A percentile compares a stretch with the other conserved stretches of the same genome.
These are phyloP conservation scores for Albophoma yamanashiensis DNA, from an alignment of 2,329 filamentous ascomycete genomes.

Conservation along the genomic window DNA sequence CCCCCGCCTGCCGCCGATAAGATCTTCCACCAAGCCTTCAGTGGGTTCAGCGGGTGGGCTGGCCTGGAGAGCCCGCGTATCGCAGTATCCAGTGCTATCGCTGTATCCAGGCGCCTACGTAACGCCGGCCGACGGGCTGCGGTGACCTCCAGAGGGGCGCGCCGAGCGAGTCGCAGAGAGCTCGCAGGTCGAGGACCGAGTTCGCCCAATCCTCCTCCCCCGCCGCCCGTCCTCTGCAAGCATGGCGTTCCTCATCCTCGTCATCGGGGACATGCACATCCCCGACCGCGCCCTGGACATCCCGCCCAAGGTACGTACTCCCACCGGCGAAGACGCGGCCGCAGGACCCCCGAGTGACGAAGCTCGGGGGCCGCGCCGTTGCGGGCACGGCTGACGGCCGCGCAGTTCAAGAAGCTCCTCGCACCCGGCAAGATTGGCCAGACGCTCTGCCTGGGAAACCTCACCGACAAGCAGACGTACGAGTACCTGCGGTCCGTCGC, in stretches of 20 bases:
- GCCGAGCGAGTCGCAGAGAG: neutral
- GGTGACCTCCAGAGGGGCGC: neutral
- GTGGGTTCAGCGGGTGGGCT: neutral
- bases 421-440: constrained; percentile 76
- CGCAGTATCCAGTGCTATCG: constrained; percentile 9
- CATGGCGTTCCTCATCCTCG: constrained; percentile 83
- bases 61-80: neutral
- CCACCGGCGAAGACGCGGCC: neutral
- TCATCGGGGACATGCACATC: constrained; percentile 89
- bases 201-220: constrained; percentile 5
- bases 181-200: constrained; percentile 6
- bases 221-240: constrained; percentile 22
- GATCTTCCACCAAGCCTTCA: neutral
- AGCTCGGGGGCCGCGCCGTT: neutral
- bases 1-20: constrained; percentile 9
- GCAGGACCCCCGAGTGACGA: neutral
- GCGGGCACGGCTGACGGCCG: neutral
- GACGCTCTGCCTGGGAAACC: constrained; percentile 69
- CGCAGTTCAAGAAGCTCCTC: constrained; percentile 75
- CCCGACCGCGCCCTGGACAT: constrained; percentile 87
- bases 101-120: constrained; percentile 15
- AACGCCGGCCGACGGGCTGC: neutral
- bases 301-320: constrained; percentile 61
- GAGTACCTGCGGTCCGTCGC: constrained; percentile 68
- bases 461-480: constrained; percentile 71